Evolutionary conservation across 306 rosid species (phyloP), one percentile per base, ranked within the genome.

Genomic region (Acacia acuminata): DNA sequence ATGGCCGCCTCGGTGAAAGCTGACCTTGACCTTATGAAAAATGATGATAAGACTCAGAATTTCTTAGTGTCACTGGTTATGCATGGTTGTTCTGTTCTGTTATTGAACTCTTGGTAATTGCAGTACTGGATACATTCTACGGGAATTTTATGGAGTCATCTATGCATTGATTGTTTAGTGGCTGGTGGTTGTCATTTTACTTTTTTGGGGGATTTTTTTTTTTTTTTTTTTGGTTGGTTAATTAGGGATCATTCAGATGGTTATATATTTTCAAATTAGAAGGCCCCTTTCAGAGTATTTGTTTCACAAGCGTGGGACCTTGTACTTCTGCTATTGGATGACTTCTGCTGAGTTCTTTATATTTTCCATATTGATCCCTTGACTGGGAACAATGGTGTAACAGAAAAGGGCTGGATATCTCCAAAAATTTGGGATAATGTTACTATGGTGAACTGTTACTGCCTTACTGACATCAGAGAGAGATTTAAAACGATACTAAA

Each of bases 151-250:
- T 72, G 82, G 85, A 24, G 24, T 66, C 17, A 60, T 81, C 67
- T 42, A 79, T 79, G 79, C 71, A 75, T 76, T 76, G 78, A 19
- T 71, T 82, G 60, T 68, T 82, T 53, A 22, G 47, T 82, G 74
- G 82, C 68, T 55, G 77, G 82, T 55, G 82, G 78, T 83, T 76
- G 40, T 83, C 81, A 80, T 76, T 82, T 76, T 86, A 58, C 42
- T 2, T 42, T 43, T 7, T 27, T 45, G 47, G 47, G 85, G 66
- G 30, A 55, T 55, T 66, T 77, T 85, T 85, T 56, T 66, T 66
- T 85, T 82, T n/a, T 72, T 71, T 71, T 44, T 13, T 82, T 77
- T 77, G 82, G 77, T 66, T 53, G 77, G 73, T 77, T 81, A 30
- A 42, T 65, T 81, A 72, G 79, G 74, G 82, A 65, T 77, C 77